phyloP scores from a whole-genome alignment of 139 green algal species.

The Tetraselmis chui region DNA sequence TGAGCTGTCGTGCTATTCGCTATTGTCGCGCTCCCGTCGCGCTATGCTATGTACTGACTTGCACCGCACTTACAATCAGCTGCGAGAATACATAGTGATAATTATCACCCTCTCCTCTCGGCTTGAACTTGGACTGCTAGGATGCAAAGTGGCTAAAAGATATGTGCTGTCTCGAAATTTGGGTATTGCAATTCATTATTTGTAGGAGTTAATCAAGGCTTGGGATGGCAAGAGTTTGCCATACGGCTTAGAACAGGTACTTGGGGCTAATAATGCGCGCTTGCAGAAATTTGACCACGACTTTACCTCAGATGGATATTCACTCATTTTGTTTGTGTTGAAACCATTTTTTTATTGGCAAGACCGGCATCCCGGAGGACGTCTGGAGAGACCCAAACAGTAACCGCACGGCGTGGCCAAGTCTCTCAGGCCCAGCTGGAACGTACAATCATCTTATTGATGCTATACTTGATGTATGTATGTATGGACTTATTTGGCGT shows the following conservation, averaged over 20 bases:
- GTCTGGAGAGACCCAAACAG: not conserved
- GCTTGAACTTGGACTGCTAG: not conserved
- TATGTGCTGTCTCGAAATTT: not conserved
- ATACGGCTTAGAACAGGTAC: not conserved
- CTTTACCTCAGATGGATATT: not conserved
- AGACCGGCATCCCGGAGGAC: not conserved
- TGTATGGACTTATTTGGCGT: not conserved
- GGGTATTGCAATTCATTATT: not conserved
- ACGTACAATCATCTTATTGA: not conserved
- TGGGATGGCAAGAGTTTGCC: too few relatives aligned
- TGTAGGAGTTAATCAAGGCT: not conserved
- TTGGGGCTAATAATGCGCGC: not conserved
- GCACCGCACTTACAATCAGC: too few relatives aligned
- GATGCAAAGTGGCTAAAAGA: not conserved
- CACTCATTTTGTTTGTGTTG: not conserved
- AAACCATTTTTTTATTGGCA: not conserved
- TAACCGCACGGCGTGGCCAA: not conserved
- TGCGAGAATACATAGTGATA: too few relatives aligned
- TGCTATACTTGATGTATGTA: not conserved
- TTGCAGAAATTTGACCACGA: not conserved
- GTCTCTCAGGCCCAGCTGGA: not conserved
- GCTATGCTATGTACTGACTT: not conserved
- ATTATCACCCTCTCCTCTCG: too few relatives aligned
- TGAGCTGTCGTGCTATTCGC: too few relatives aligned
- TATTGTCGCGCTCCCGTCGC: not conserved